Conservation (phyloP, 805 yeast species). For the Kuraishia hungarica region DNA sequence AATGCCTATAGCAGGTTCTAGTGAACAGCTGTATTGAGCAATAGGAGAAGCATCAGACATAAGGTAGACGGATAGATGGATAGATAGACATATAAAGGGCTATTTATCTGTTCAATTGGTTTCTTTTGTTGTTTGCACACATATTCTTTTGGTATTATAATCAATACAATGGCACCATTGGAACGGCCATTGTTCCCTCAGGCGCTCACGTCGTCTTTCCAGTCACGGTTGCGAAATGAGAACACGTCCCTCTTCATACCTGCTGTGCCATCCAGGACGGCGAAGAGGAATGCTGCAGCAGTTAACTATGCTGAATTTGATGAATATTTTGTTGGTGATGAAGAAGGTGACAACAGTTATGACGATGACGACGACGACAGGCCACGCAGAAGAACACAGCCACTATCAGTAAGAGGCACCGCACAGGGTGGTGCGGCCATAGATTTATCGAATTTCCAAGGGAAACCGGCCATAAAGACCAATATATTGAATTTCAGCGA, state of each 20-base stretch:
- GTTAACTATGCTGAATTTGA: constrained; percentile 83
- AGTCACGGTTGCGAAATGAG: constrained; percentile 63
- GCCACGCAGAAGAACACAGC: constrained; percentile 8
- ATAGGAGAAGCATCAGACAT: too few species aligned
- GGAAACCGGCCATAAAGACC: constrained; percentile 32
- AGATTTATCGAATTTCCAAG: constrained; percentile 20
- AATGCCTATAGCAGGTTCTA: not conserved
- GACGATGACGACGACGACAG: constrained; percentile 41
- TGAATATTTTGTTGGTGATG: constrained; percentile 30
- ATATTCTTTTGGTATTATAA: too few species aligned
- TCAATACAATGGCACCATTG: constrained; percentile 5
- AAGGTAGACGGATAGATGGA: too few species aligned
- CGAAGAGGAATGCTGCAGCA: constrained; percentile 62
- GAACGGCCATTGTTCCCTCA: constrained; percentile 48
- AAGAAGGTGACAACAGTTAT: constrained; percentile 15
- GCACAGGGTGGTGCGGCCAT: constrained; percentile 5
- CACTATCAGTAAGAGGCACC: constrained; percentile 1
- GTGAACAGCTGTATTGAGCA: not conserved
- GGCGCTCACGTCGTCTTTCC: constrained; percentile 69
- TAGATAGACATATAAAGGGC: too few species aligned
- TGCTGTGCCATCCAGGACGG: constrained; percentile 68
- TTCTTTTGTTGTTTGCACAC: too few species aligned
- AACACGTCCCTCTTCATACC: constrained; percentile 67
- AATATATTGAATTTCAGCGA: constrained; percentile 24
- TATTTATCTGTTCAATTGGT: too few species aligned